These are phyloP conservation scores for Suillus paluster DNA, from an alignment of 768 basidiomycete genomes.

Conservation along the genomic window DNA sequence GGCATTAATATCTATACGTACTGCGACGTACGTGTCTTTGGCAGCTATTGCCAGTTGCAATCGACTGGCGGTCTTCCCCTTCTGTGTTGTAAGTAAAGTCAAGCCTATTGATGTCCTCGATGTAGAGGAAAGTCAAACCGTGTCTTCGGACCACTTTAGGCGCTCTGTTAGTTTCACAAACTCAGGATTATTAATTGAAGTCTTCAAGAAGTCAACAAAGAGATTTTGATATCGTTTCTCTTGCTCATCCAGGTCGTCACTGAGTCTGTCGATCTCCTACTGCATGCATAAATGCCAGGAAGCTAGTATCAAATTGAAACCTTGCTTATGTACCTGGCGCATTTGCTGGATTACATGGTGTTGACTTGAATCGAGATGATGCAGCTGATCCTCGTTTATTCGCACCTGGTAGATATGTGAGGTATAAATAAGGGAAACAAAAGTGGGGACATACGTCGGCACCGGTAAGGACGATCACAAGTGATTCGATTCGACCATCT, in stretches of 20 bases:
- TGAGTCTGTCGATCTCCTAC: neutral
- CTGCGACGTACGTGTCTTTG: neutral
- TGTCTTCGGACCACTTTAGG: too few relatives aligned
- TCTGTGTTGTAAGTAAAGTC: neutral
- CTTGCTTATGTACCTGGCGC: neutral
- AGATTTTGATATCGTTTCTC: too few relatives aligned
- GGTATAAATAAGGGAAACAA: neutral
- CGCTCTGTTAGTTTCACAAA: too few relatives aligned
- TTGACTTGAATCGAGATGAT: neutral
- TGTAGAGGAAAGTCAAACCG: neutral
- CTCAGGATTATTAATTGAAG: too few relatives aligned
- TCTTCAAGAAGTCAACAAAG: too few relatives aligned
- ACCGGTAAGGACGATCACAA: neutral
- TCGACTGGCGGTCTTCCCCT: neutral
- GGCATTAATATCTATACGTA: neutral
- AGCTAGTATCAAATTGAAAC: neutral
- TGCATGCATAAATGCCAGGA: neutral
- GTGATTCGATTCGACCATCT: neutral
- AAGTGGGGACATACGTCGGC: neutral
- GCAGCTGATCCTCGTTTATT: neutral
- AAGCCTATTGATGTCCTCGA: too few relatives aligned
- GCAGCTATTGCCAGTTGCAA: neutral
- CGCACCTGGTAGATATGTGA: neutral
- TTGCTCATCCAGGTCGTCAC: neutral
- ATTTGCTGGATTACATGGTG: neutral